Base-by-base conservation (phyloP, 345 rosid species). In the Abelmoschus esculentus region DNA sequence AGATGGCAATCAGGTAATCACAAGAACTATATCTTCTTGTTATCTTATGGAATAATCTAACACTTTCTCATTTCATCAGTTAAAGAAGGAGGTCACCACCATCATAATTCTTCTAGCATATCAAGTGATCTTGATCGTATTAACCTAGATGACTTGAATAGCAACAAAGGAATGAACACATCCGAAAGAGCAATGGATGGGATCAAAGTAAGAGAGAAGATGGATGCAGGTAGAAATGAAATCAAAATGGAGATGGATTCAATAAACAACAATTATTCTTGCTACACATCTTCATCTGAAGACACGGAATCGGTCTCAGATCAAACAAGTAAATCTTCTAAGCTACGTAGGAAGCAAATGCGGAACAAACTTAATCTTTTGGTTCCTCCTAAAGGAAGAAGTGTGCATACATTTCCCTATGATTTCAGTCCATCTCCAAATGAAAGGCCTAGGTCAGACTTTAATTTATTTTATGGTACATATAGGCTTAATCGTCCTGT, bases 321-420 rank as follows among this genome's bases (percentile, higher is more conserved):
- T 44, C 76, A 74, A 69, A 60, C 70, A 34, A 73, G 67, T 14
- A 71, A 68, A 56, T 75, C 69, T 69, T 77, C 80, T 11, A 70
- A 66, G 4, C 38, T 11, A 17, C 12, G 69, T 3, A 69, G 17
- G 53, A 76, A 72, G 31, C 74, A 72, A 68, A 62, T 71, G 46
- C 76, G 40, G 47, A 76, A 62, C 8, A 53, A 80, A 55, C 61
- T 76, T 36, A 70, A 74, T 6, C 77, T 81, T 67, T 75, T 80
- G 61, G 66, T 79, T 60, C 92, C 81, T 57, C 92, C 89, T 5
- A 80, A 74, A 67, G 75, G 76, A 60, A 38, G 70, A 57, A 66
- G 67, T 71, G 18, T 32, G 44, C 61, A 19, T 59, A 79, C 68
- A 60, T 11, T 63, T 58, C 44, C 75, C 17, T 70, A 60, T 60